Base-by-base conservation (phyloP, 345 rosid species). In the Trapa bicornis region DNA sequence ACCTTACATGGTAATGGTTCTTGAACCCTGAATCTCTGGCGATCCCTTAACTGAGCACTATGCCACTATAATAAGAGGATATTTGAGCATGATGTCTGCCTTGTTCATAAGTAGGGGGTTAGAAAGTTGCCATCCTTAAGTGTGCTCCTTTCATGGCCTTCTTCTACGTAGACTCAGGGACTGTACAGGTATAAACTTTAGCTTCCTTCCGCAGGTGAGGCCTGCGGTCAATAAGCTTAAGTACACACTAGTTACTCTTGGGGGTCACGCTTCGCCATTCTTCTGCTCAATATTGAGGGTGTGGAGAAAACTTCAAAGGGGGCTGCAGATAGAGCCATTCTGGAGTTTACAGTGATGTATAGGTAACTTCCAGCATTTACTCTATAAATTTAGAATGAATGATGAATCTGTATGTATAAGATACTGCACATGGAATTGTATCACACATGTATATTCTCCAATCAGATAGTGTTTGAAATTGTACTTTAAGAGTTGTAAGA, bases 171-270 rank as follows among this genome's bases (percentile, higher is more conserved):
- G 63, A 15, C 37, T 32, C 15, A 29, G 37, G 5, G 32, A 33
- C 29, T 1, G 63, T 29, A 9, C n/a, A 4, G 1, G 60, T 54
- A 22, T 54, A 10, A 3, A 7, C 6, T 35, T 54, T 5, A 45
- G 13, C 48, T 45, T 45, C 7, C 9, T 6, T 54, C 38, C 47
- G 73, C 82, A 92, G 98, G 98, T 92, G 37, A 87, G 87, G 80
- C 96, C 98, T 3, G 79, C 89, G 43, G 84, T 92, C 52, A 82
- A 77, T 65, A 86, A 92, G 73, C 74, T 89, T 41, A 92, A 92
- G 69, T 80, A 88, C 81, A 87, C 87, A n/a, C 84, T 92, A 1
- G 76, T 92, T 3, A 77, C 79, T 37, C 90, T 92, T 5, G 98
- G 88, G 88, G 5, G 86, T 78, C 13, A 75, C 84, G 39, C 81